A percentile compares a stretch with the other conserved stretches of the same genome.
phyloP scores from a whole-genome alignment of 192 early-diverging fungal species.

The Coemansia sp. region DNA sequence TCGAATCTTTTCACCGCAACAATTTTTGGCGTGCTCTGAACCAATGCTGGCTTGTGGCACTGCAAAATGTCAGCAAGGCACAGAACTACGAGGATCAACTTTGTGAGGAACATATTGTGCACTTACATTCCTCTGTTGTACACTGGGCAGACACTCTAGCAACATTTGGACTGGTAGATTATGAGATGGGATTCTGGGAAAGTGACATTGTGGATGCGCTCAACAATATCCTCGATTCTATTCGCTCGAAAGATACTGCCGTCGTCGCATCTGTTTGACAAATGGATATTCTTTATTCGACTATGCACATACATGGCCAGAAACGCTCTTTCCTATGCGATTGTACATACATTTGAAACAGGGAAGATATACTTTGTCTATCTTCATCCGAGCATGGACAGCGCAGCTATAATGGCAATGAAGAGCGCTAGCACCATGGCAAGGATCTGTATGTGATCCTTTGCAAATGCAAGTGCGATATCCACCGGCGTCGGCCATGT shows the following conservation, averaged over 20 bases:
- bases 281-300: no score
- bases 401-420: conserved; percentile 25
- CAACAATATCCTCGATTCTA: conserved; percentile 49
- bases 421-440: conserved; percentile 28
- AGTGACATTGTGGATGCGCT: conserved; percentile 70
- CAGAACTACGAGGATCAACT: conserved; percentile 57
- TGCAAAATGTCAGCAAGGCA: conserved; percentile 57
- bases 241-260: no score
- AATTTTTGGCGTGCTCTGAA: conserved; percentile 75
- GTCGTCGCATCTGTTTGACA: no score
- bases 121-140: conserved; percentile 60
- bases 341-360: neutral
- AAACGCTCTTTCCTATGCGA: no score
- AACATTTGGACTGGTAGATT: conserved; percentile 77
- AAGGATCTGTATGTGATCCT: conserved; percentile 26
- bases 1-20: conserved; percentile 59
- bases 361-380: neutral
- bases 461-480: conserved; percentile 2
- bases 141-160: conserved; percentile 70
- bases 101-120: conserved; percentile 58
- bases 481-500: conserved; percentile 40
- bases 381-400: conserved; percentile 15
- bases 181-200: conserved; percentile 82
- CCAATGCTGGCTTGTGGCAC: conserved; percentile 73
- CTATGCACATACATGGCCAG: no score